These are phyloP conservation scores for Scenedesmus sp. DNA, from an alignment of 163 green algal species.

Conservation along the genomic window DNA sequence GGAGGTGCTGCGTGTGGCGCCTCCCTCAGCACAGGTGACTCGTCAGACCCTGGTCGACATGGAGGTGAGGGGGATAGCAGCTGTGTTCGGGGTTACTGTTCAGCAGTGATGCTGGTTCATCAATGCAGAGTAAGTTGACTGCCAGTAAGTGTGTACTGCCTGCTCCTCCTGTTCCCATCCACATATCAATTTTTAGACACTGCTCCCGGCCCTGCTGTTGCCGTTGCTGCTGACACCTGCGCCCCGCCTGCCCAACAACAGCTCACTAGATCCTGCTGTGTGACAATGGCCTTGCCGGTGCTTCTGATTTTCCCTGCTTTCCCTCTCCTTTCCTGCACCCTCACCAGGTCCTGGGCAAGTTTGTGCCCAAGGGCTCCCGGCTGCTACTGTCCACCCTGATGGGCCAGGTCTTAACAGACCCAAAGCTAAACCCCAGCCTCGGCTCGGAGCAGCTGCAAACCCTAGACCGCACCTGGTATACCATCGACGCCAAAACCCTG, in stretches of 20 bases:
- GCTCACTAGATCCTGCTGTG: background rate
- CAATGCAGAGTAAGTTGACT: background rate
- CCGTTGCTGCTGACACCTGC: background rate
- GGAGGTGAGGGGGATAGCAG: conserved; percentile 26
- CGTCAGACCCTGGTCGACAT: conserved; percentile 54
- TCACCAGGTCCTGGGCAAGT: conserved; percentile 29
- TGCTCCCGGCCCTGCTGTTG: background rate
- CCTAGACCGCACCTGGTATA: background rate
- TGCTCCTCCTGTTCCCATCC: no score
- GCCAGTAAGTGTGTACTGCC: background rate
- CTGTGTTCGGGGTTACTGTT: no score
- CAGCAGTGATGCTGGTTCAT: background rate
- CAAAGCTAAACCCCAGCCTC: background rate
- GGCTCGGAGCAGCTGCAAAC: background rate
- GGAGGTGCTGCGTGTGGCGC: conserved; percentile 29
- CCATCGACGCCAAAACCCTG: background rate
- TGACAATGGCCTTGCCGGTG: background rate
- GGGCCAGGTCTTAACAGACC: conserved; percentile 29
- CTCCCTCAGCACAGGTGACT: conserved; percentile 53
- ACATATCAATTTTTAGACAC: no score
- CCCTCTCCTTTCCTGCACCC: background rate
- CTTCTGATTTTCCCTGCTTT: background rate
- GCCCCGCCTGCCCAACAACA: background rate
- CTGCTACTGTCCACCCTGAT: conserved; percentile 25
- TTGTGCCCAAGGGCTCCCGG: conserved; percentile 6